Evolutionary conservation across 139 green algal species (phyloP), one percentile per base, ranked within the genome.

Genomic region (Chlamydomonas applanata): DNA sequence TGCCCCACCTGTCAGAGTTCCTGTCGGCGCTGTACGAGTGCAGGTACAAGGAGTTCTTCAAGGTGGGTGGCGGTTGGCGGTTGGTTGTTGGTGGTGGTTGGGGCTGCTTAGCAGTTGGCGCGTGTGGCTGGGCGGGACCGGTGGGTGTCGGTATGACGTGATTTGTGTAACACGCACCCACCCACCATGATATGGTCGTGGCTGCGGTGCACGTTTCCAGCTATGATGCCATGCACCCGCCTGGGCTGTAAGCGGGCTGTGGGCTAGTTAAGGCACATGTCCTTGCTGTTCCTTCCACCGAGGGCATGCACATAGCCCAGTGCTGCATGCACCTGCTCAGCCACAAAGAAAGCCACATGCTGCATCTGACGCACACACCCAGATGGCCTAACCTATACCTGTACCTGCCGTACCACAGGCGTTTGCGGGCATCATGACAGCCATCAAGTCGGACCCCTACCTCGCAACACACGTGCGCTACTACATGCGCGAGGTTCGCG

Each of bases 21-120:
- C 81, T 99, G 24, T 92, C 96, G 74, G 86, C 90, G 16, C 81
- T 99, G 32, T 92, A 99, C 82, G 54, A 79, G 54, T 98, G 94
- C 90, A 81, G 93, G 45, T 99, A 99, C 84, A 79, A 80, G 11
- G 76, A 88, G 1, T 99, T 99, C 72, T 97, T 98, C 76, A 36
- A 79, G 83, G 93, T 90, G 65, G 35, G 65, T 3, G 34, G 9
- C 63, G 4, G 7, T 3, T 70, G 11, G 11, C 30, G 22, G 27
- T n/a, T n/a, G n/a, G n/a, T n/a, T n/a, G n/a, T n/a, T n/a, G n/a
- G n/a, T n/a, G n/a, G n/a, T n/a, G n/a, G n/a, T n/a, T n/a, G n/a
- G n/a, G n/a, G n/a, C n/a, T n/a, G 46, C n/a, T n/a, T n/a, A n/a
- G n/a, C 13, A 9, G 4, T 27, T 22, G 60, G 60, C 4, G 40